Base-by-base conservation (phyloP, 116 monocot genomes). In the Iris pallida region DNA sequence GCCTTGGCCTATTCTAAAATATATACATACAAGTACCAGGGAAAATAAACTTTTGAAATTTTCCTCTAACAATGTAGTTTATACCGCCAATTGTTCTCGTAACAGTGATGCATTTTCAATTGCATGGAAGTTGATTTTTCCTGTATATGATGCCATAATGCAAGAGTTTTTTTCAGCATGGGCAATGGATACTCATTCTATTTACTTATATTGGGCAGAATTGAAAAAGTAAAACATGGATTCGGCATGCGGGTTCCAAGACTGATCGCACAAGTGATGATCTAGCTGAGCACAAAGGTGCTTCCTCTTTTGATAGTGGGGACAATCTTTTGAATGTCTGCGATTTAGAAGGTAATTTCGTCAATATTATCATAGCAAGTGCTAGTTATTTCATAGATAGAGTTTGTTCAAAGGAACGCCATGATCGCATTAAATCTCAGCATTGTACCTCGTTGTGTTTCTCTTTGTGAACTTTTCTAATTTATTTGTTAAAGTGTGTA, bases 241-340 rank as follows among this genome's bases (percentile, higher is more conserved):
- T 79, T 83, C 64, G 83, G 83, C 17, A 83, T 83, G 83, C 79
- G 71, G 20, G 73, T 58, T 59, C 79, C 83, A 12, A 64, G 76
- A 73, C 75, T 14, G 41, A 17, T 54, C 9, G 8, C 42, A 4
- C 54, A 67, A 54, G 52, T 15, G 53, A 43, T 30, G 3, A 30
- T 30, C 30, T 30, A 30, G 30, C 30, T 30, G 30, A 30, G 30
- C 30, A 30, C 30, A 30, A 30, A 30, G 30, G 30, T 30, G 0
- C 30, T 30, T 30, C 30, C 30, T 30, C 30, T 30, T 30, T 30
- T 30, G 30, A 30, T 30, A 30, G 30, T 30, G 3, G 30, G 30
- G 30, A 30, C 30, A 30, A n/a, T 30, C 30, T 30, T 30, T 30
- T 30, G 30, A 30, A 30, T 30, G 2, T 30, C 30, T 30, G 30